Percentiles rank a stretch among this genome's conserved stretches.
These are phyloP conservation scores for Moesziomyces sp. DNA, from an alignment of 1,284 basidiomycete genomes.

Conservation along the genomic window DNA sequence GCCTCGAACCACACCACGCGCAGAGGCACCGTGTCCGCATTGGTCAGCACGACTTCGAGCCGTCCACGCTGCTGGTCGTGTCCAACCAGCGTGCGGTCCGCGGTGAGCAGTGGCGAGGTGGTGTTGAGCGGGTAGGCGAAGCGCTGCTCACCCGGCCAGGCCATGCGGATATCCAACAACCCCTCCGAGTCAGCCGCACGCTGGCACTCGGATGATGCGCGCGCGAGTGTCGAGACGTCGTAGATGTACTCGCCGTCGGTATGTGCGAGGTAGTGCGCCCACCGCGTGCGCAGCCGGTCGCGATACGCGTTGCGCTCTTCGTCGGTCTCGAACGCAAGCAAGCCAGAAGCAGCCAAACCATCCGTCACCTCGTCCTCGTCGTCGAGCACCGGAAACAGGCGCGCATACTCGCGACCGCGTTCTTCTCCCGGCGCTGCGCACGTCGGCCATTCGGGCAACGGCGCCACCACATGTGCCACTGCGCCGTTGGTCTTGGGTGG, in stretches of 20 bases:
- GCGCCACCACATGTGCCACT: constrained; percentile 10
- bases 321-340: constrained; percentile 26
- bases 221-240: neutral
- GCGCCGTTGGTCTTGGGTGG: constrained; percentile 16
- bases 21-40: constrained; percentile 72
- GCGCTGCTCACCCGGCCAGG: constrained; percentile 69
- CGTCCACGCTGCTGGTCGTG: constrained; percentile 80
- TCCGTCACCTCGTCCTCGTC: constrained; percentile 39
- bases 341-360: constrained; percentile 17
- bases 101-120: constrained; percentile 70
- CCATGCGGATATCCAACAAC: constrained; percentile 57
- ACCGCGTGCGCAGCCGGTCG: constrained; percentile 12
- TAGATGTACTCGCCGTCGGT: constrained; percentile 36
- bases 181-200: neutral
- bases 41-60: constrained; percentile 78
- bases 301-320: constrained; percentile 29
- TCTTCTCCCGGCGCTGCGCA: constrained; percentile 11
- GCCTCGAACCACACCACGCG: constrained; percentile 84
- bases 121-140: constrained; percentile 63
- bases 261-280: constrained; percentile 21
- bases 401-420: neutral
- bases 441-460: constrained; percentile 16
- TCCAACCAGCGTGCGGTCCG: constrained; percentile 79
- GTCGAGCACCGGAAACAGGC: constrained; percentile 16
- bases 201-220: no score